Conservation (phyloP, 139 green algal species). For the Coelastrella sp. region DNA sequence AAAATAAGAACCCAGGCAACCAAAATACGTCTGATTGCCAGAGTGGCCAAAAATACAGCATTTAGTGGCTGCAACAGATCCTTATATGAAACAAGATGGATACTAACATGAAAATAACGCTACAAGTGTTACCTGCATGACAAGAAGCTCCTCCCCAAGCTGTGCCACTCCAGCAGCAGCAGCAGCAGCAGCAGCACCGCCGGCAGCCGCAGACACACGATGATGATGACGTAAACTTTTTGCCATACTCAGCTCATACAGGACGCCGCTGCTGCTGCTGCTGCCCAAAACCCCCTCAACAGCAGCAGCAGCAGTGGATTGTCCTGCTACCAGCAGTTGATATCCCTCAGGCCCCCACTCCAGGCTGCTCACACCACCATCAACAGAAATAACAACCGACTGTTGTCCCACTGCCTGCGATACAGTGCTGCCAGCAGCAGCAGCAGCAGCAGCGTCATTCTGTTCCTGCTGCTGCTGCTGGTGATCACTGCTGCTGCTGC, state of each 20-base stretch:
- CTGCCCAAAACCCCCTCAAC: slow-evolving; percentile 4
- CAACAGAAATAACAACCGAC: slow-evolving; percentile 31
- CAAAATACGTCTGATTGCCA: too few relatives aligned
- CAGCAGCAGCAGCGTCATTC: neutral
- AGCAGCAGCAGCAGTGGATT: neutral
- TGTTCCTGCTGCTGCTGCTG: neutral
- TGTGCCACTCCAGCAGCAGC: neutral
- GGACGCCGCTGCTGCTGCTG: slow-evolving; percentile 31
- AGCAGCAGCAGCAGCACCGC: neutral
- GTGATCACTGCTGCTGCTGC: neutral
- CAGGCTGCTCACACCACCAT: slow-evolving; percentile 65
- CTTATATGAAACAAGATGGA: too few relatives aligned
- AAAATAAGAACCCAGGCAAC: too few relatives aligned
- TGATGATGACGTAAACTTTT: slow-evolving; percentile 63
- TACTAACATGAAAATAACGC: too few relatives aligned
- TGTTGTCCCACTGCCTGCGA: neutral
- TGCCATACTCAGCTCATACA: slow-evolving; percentile 75
- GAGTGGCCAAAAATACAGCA: too few relatives aligned
- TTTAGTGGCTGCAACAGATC: too few relatives aligned
- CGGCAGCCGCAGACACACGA: slow-evolving; percentile 44
- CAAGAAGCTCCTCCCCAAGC: slow-evolving; percentile 69
- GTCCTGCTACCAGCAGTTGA: slow-evolving; percentile 62
- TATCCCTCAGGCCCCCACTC: slow-evolving; percentile 76
- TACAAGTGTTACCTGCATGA: slow-evolving; percentile 68
- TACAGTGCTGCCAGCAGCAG: neutral